phyloP scores from a whole-genome alignment of 208 protist genomes.

The Wallacemonas sp. region DNA sequence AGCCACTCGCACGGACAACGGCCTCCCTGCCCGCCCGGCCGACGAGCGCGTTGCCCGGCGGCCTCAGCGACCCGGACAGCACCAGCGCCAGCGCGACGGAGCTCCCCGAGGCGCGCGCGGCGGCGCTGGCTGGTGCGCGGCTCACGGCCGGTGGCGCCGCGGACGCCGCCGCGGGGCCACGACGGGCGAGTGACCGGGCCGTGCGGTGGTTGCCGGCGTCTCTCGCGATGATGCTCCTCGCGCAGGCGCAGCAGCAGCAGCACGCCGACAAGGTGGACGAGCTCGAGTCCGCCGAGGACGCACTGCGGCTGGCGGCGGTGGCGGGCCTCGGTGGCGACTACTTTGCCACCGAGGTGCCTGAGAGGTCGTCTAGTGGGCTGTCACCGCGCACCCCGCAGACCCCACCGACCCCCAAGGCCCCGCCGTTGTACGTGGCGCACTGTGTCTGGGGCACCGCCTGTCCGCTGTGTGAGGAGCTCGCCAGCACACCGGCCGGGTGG shows the following conservation, averaged over 20 bases:
- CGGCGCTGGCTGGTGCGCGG: background rate
- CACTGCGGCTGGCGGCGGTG: background rate
- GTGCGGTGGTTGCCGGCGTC: conserved; percentile 19
- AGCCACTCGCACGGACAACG: too few species aligned
- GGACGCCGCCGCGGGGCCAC: background rate
- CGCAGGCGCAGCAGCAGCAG: conserved; percentile 14
- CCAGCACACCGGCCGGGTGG: conserved; percentile 52
- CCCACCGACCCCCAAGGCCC: conserved; percentile 12
- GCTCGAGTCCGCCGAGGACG: conserved; percentile 3
- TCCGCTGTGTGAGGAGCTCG: conserved; percentile 68
- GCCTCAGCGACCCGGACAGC: background rate
- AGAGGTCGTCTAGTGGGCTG: too few species aligned
- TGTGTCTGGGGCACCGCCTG: conserved; percentile 83
- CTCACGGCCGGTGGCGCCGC: too few species aligned
- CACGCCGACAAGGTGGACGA: background rate
- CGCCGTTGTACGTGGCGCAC: conserved; percentile 38
- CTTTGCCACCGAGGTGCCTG: too few species aligned
- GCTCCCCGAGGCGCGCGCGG: background rate
- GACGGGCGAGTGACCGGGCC: background rate
- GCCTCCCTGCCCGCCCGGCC: too few species aligned
- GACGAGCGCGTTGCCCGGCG: background rate
- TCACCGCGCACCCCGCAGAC: background rate
- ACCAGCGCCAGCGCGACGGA: background rate
- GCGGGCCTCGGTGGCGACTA: too few species aligned
- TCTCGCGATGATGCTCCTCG: conserved; percentile 23